A percentile compares a stretch with the other conserved stretches of the same genome.
phyloP scores from a whole-genome alignment of 1,284 basidiomycete species.

The Pholiota adiposa region DNA sequence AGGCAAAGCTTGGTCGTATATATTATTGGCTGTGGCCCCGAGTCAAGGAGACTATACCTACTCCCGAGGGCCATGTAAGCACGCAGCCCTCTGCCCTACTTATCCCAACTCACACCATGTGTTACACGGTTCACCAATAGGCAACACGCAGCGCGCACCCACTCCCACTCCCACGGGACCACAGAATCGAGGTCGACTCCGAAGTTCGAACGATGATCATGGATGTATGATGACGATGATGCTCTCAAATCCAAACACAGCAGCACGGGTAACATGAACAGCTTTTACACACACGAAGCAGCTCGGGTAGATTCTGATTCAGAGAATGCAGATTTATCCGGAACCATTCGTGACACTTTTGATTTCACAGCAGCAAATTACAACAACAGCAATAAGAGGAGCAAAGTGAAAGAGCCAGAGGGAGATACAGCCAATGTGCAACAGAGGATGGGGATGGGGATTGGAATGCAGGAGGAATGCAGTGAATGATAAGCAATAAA shows the following conservation, averaged over 20 bases:
- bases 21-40: background rate
- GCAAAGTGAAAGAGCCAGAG: constrained; percentile 29
- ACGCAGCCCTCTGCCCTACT: background rate
- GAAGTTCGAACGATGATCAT: background rate
- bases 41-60: background rate
- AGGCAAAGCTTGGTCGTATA: no score
- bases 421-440: constrained; percentile 38
- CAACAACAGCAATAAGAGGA: constrained; percentile 6
- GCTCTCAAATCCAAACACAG: no score
- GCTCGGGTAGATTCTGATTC: background rate
- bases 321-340: background rate
- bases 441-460: constrained; percentile 31
- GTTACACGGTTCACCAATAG: background rate
- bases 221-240: background rate
- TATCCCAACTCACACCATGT: background rate
- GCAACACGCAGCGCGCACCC: background rate
- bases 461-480: background rate
- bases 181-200: background rate
- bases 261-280: background rate
- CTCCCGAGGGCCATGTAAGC: background rate
- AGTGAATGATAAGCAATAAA: background rate
- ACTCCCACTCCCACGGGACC: background rate
- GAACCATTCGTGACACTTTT: background rate
- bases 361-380: constrained; percentile 10
- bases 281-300: background rate